Evolutionary conservation across 2,329 filamentous ascomycete species (phyloP), one percentile per base, ranked within the genome.

Genomic region (Neofusicoccum sp.): DNA sequence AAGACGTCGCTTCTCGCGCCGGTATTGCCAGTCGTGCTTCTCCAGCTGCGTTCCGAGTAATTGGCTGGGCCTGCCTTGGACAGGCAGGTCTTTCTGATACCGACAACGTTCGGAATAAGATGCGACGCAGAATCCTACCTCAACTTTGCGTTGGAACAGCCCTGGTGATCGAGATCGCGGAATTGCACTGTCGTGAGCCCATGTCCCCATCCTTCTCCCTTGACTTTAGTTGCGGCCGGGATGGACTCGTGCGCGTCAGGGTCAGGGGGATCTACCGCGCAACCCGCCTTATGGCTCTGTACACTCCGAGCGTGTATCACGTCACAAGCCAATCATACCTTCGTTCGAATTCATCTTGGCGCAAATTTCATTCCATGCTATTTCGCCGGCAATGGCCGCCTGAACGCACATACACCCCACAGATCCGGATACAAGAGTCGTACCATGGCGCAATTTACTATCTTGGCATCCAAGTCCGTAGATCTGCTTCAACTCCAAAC

Each of bases 241-340:
- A 36, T 54, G 12, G 41, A 39, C 16, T 54, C 49, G 49, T 36
- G 34, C 41, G 12, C 31, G 6, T 56, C 29, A 34, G 14, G 3
- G n/a, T 58, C 54, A 58, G 54, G 54, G 54, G 54, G 54, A 58
- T 58, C 54, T 45, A 31, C 54, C 29, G 41, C 39, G 29, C 41
- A 58, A 58, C 8, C 54, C 41, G 39, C 54, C 34, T 45, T 58
- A 44, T 22, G 11, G 31, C 49, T 22, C 54, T 7, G 39, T 7
- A 31, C 36, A 41, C 44, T 58, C 54, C n/a, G n/a, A 36, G 37
- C 54, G 31, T 34, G n/a, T 45, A 31, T 16, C n/a, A 31, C 28
- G 54, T 45, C 54, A 31, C 54, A 58, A 58, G 39, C 54, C 45
- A 44, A 58, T 45, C 33, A 45, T 58, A 45, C 41, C 36, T 41